These are phyloP conservation scores for Primulina huaijiensis DNA, from an alignment of 257 asterid genomes.

Conservation along the genomic window DNA sequence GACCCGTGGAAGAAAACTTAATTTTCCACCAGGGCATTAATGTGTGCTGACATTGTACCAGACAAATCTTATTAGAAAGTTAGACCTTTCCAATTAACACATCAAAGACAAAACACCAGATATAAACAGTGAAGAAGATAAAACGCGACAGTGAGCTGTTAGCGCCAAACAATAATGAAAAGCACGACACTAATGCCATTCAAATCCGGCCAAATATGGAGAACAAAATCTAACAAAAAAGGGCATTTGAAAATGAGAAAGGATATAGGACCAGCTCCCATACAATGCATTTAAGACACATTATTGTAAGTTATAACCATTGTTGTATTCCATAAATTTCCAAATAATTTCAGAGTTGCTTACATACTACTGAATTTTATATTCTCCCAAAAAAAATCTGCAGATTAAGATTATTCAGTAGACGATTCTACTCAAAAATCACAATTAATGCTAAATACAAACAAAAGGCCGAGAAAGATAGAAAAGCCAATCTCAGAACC, in stretches of 20 bases:
- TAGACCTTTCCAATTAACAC: not conserved
- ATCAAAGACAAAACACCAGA: not conserved
- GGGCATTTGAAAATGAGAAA: not conserved
- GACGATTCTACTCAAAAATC: not conserved
- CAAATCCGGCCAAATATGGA: not conserved
- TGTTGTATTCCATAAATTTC: not conserved
- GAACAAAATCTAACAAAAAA: not conserved
- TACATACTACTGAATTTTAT: not conserved
- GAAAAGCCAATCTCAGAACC: not conserved
- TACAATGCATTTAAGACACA: not conserved
- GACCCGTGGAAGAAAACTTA: not conserved
- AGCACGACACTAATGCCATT: not conserved
- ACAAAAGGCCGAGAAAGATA: not conserved
- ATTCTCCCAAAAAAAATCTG: constrained; percentile 3
- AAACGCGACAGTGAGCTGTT: not conserved
- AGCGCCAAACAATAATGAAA: not conserved
- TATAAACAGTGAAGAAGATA: not conserved
- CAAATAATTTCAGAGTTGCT: not conserved
- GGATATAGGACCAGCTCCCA: not conserved
- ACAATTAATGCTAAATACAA: constrained; percentile 3
- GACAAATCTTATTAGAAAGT: not conserved
- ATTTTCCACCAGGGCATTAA: constrained; percentile 6
- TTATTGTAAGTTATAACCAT: too few relatives aligned
- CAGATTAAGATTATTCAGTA: constrained; percentile 8
- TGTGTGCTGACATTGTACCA: not conserved